Percentiles rank a stretch among this genome's conserved stretches.
phyloP scores from a whole-genome alignment of 805 yeast genomes.

The Clavispora asparagi region DNA sequence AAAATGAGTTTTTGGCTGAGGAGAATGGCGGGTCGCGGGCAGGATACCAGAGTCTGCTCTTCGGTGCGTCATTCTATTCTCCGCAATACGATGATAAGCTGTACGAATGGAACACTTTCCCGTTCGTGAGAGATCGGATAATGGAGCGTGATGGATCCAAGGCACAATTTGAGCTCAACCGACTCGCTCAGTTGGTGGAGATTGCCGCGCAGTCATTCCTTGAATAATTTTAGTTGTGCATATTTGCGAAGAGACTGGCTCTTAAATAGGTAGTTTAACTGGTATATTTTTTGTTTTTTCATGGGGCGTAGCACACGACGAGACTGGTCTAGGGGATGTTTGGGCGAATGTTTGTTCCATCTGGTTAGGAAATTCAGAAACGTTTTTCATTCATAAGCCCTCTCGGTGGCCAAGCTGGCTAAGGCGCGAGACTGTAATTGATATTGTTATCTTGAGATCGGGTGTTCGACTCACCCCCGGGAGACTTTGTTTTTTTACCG shows the following conservation, averaged over 20 bases:
- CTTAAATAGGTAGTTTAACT: background rate
- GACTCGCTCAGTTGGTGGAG: slow-evolving; percentile 25
- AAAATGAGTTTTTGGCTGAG: slow-evolving; percentile 45
- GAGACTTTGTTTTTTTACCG: slow-evolving; percentile 2
- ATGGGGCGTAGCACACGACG: too few species aligned
- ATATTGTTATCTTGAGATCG: slow-evolving; percentile 9
- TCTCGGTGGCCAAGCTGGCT: slow-evolving; percentile 11
- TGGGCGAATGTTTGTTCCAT: too few species aligned
- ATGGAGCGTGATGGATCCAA: slow-evolving; percentile 41
- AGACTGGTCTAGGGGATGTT: too few species aligned
- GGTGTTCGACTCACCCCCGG: slow-evolving; percentile 12
- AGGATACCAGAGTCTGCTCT: slow-evolving; percentile 62
- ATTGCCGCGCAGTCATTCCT: background rate
- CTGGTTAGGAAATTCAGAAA: too few species aligned
- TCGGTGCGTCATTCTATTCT: slow-evolving; percentile 62
- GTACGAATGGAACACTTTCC: slow-evolving; percentile 63
- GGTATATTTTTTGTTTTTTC: too few species aligned
- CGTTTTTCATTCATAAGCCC: background rate
- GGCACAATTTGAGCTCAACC: slow-evolving; percentile 52
- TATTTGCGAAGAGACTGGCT: background rate
- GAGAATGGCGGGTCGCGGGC: slow-evolving; percentile 46
- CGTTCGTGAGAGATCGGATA: slow-evolving; percentile 68
- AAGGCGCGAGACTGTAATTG: slow-evolving; percentile 10
- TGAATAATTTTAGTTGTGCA: background rate
- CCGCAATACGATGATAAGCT: slow-evolving; percentile 34